These are phyloP conservation scores for Monilinia fructicola DNA, from an alignment of 2,329 filamentous ascomycete genomes.

Conservation along the genomic window DNA sequence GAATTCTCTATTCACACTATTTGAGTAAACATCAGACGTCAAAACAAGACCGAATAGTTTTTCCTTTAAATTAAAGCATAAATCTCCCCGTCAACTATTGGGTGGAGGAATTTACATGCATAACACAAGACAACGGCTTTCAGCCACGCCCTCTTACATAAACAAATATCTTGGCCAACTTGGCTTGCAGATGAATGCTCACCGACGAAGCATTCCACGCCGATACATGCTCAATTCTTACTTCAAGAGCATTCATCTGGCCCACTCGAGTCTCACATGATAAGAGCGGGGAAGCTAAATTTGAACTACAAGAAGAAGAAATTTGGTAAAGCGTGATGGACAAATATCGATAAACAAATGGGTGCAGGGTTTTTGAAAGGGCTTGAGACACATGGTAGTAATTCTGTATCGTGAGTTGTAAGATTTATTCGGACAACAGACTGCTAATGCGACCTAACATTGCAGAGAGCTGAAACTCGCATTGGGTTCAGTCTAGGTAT, in stretches of 20 bases:
- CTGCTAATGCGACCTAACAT: too few species aligned
- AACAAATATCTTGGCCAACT: slow-evolving; percentile 8
- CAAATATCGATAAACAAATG: background rate
- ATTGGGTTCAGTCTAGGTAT: too few species aligned
- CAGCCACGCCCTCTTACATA: background rate
- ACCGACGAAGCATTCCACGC: background rate
- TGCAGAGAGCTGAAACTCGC: too few species aligned
- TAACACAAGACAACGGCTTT: background rate
- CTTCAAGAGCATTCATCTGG: background rate
- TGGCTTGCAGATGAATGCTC: slow-evolving; percentile 4
- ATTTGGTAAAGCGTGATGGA: background rate
- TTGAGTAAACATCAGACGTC: background rate
- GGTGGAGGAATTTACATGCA: slow-evolving; percentile 10
- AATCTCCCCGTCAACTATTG: background rate
- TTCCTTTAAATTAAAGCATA: background rate
- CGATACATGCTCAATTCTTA: background rate
- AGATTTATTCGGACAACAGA: background rate
- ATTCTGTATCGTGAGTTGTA: too few species aligned
- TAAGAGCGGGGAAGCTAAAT: background rate
- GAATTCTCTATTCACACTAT: background rate
- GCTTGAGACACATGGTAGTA: background rate
- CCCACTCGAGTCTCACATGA: background rate
- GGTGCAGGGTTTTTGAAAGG: background rate
- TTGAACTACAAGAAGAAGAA: background rate
- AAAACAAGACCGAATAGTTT: background rate